Base-by-base conservation (phyloP, 306 rosid species). In the Oxytropis ochrocephala region DNA sequence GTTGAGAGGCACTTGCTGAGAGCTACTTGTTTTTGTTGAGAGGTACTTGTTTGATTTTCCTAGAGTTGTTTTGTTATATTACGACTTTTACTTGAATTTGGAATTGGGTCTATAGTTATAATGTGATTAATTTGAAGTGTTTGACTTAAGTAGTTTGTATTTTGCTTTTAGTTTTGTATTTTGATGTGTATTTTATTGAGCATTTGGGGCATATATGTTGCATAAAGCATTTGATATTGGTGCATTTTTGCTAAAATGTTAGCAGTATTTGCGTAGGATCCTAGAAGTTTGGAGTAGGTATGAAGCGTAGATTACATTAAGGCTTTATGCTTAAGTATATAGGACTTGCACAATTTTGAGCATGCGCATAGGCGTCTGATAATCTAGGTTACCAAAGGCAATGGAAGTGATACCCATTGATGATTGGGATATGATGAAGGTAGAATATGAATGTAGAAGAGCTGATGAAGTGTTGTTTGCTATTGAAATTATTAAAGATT, bases 401-500 rank as follows among this genome's bases (percentile, higher is more conserved):
- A 59, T 9, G 62, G 27, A 29, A 64, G 5, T 38, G 11, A 30
- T 51, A n/a, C 35, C 0, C 14, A 14, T 13, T 51, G 55, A 19
- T 14, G 42, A 36, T 54, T 46, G 49, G 10, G n/a, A 3, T 64
- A 14, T 64, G 73, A 19, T 52, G 50, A 32, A 59, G 42, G 33
- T 42, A 53, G 6, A 43, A 9, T 52, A 11, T 18, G 14, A 42
- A 19, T 6, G 8, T 52, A 42, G 43, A 43, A 53, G 27, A 62
- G 46, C 24, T 49, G 57, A 11, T 41, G 11, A 51, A 46, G 13
- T 49, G 70, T 21, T 18, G 11, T 61, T 51, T 12, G 39, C 43
- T 68, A 59, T 50, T 68, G 39, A 68, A 62, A 32, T 77, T 21
- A 53, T 36, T 7, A 61, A 53, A 32, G 29, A 19, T 16, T 64